These are phyloP conservation scores for Chrysopogon serrulatus DNA, from an alignment of 176 grass and related monocot genomes.

Conservation along the genomic window DNA sequence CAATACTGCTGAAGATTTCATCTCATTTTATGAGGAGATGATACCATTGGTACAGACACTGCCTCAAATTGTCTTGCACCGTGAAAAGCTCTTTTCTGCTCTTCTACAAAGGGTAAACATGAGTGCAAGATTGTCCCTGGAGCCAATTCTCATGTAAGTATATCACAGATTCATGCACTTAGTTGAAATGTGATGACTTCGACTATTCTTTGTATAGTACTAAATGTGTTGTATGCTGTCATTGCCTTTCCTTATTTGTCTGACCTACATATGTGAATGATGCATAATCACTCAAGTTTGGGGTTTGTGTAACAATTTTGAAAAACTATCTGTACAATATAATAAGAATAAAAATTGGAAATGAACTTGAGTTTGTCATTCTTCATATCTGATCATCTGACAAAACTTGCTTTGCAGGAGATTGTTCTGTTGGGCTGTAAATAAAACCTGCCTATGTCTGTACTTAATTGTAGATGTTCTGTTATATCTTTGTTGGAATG, in stretches of 20 bases:
- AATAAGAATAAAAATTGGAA: neutral
- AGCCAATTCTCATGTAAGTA: constrained; percentile 87
- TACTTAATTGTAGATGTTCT: neutral
- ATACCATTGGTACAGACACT: constrained; percentile 84
- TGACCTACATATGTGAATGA: neutral
- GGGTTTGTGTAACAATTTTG: neutral
- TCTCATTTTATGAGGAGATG: constrained; percentile 82
- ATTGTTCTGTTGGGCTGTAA: constrained; percentile 11
- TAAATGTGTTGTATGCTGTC: constrained; percentile 10
- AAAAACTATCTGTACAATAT: neutral
- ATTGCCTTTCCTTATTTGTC: constrained; percentile 16
- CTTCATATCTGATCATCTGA: neutral
- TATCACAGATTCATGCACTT: constrained; percentile 4
- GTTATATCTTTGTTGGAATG: neutral
- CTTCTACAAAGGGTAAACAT: constrained; percentile 72
- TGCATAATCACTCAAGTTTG: neutral
- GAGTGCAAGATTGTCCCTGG: constrained; percentile 68
- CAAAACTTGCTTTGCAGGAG: neutral
- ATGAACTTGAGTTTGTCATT: constrained; percentile 6
- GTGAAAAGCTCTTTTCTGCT: constrained; percentile 68
- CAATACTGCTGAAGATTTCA: constrained; percentile 86
- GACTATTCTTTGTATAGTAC: neutral
- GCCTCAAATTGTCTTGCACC: constrained; percentile 86
- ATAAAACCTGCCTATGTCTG: neutral
- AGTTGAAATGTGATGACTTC: constrained; percentile 15